These are phyloP conservation scores for Amaranthus tricolor DNA, from an alignment of 179 eudicot species.

Conservation along the genomic window DNA sequence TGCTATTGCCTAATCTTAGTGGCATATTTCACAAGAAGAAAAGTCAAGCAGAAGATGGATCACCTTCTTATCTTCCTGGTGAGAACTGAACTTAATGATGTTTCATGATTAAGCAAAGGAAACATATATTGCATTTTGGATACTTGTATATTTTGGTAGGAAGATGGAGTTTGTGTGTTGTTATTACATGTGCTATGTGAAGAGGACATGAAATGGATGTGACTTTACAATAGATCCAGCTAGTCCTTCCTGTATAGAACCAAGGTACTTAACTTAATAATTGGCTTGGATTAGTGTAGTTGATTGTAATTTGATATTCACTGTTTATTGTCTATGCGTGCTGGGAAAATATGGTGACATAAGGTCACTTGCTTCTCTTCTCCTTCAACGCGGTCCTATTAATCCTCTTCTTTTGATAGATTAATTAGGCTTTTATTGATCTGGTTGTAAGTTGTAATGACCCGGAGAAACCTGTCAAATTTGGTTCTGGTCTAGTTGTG, in stretches of 20 bases:
- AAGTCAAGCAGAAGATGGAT: conserved; percentile 51
- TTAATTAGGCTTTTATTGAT: too few species aligned
- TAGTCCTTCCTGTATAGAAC: conserved; percentile 16
- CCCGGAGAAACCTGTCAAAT: too few species aligned
- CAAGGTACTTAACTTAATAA: conserved; percentile 9
- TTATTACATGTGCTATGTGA: conserved; percentile 2
- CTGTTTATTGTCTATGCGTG: conserved; percentile 11
- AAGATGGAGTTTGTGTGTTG: conserved; percentile 17
- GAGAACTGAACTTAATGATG: conserved; percentile 25
- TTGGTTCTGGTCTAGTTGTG: too few species aligned
- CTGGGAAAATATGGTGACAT: conserved; percentile 1
- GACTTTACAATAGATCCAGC: neutral
- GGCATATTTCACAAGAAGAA: conserved; percentile 79
- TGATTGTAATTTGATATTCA: conserved; percentile 9
- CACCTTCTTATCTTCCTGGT: conserved; percentile 63
- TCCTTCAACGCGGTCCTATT: too few species aligned
- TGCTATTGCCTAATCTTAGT: conserved; percentile 54
- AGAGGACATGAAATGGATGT: conserved; percentile 16
- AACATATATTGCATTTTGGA: conserved; percentile 6
- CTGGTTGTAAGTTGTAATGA: too few species aligned
- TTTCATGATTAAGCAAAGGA: neutral
- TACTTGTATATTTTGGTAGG: conserved; percentile 28
- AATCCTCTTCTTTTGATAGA: too few species aligned
- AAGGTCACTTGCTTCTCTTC: conserved; percentile 5
- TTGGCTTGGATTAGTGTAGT: conserved; percentile 15